phyloP scores from a whole-genome alignment of 2,329 filamentous ascomycete species.

The Zopfia rhizophila region DNA sequence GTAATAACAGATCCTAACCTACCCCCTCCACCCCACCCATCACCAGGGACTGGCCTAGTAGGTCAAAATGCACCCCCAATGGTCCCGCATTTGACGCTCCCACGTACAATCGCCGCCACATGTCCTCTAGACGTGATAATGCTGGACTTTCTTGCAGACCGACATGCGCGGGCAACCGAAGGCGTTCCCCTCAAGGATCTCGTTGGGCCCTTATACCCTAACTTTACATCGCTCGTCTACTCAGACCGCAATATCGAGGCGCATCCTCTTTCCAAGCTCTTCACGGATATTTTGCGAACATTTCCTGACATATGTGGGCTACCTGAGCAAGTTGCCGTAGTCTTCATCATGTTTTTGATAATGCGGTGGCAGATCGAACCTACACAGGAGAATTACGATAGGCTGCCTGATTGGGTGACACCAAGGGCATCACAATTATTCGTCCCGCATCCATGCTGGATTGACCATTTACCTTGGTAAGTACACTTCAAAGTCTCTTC shows the following conservation, averaged over 20 bases:
- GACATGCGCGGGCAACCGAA: slow-evolving; percentile 71
- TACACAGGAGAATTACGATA: slow-evolving; percentile 80
- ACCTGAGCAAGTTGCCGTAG: slow-evolving; percentile 82
- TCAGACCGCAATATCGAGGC: slow-evolving; percentile 70
- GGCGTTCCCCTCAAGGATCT: slow-evolving; percentile 73
- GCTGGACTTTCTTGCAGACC: slow-evolving; percentile 79
- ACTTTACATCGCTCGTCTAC: slow-evolving; percentile 80
- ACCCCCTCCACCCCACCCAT: slow-evolving; percentile 57
- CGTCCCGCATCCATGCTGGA: slow-evolving; percentile 79
- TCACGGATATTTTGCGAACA: slow-evolving; percentile 85
- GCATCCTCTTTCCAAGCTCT: slow-evolving; percentile 84
- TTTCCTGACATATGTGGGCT: slow-evolving; percentile 82
- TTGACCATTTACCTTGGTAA: slow-evolving; percentile 81
- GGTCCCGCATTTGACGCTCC: slow-evolving; percentile 49
- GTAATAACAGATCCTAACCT: slow-evolving; percentile 44
- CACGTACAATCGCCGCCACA: slow-evolving; percentile 71
- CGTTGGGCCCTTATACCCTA: slow-evolving; percentile 81
- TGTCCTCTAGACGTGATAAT: slow-evolving; percentile 84
- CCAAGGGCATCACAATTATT: slow-evolving; percentile 74
- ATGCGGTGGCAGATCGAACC: slow-evolving; percentile 86
- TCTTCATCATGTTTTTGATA: slow-evolving; percentile 87
- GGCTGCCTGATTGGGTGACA: slow-evolving; percentile 77
- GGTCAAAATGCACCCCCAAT: slow-evolving; percentile 43
- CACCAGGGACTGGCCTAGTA: slow-evolving; percentile 31
- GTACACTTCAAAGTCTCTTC: slow-evolving; percentile 10